These are phyloP conservation scores for Asterophora lycoperdoides DNA, from an alignment of 768 basidiomycete genomes.

Conservation along the genomic window DNA sequence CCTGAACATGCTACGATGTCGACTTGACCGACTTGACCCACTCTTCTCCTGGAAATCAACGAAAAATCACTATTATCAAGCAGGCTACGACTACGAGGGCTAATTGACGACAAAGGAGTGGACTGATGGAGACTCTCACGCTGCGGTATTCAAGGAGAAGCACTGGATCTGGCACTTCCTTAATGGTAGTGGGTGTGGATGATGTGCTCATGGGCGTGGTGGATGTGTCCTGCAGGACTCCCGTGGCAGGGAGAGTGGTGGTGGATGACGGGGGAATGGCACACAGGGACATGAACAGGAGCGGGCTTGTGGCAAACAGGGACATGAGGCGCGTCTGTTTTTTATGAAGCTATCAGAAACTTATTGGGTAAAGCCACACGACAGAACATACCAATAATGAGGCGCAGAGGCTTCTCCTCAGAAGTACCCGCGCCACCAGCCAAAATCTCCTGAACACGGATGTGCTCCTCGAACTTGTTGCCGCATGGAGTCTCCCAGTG, in stretches of 20 bases:
- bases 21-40: not conserved
- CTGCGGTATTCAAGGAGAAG: too few relatives aligned
- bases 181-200: conserved; percentile 4
- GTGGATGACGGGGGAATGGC: not conserved
- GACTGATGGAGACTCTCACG: not conserved
- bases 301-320: not conserved
- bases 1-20: conserved; percentile 20
- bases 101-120: not conserved
- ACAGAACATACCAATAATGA: conserved; percentile 33
- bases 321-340: conserved; percentile 8
- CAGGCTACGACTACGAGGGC: not conserved
- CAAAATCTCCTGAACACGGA: conserved; percentile 24
- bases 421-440: conserved; percentile 27
- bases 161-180: not conserved
- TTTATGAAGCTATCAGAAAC: not conserved
- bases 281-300: conserved; percentile 1
- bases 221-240: not conserved
- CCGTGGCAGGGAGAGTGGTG: conserved; percentile 2
- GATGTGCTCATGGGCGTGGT: conserved; percentile 9
- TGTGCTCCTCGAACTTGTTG: conserved; percentile 24
- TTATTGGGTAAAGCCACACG: not conserved
- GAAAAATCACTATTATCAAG: conserved; percentile 1
- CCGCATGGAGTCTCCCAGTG: conserved; percentile 40
- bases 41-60: not conserved
- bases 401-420: conserved; percentile 33